A percentile compares a stretch with the other conserved stretches of the same genome.
These are phyloP conservation scores for Fagopyrum esculentum DNA, from an alignment of 148 eudicot genomes.

Conservation along the genomic window DNA sequence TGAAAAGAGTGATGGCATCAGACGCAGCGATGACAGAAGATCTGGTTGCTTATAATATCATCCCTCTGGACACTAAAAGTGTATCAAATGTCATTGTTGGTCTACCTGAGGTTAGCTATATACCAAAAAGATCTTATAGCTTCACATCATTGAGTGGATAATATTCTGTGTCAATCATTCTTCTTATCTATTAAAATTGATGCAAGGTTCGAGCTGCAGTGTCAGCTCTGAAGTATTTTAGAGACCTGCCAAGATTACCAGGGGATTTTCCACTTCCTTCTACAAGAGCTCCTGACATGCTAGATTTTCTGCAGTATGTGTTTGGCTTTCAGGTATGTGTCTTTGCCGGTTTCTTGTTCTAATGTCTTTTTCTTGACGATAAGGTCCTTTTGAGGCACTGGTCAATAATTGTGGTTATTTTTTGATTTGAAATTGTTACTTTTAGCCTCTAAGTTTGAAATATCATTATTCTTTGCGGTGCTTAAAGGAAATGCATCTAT, in stretches of 20 bases:
- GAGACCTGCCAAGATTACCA: constrained; percentile 69
- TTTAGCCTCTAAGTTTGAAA: too few relatives aligned
- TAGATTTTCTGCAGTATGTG: constrained; percentile 87
- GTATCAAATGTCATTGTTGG: constrained; percentile 63
- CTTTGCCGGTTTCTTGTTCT: neutral
- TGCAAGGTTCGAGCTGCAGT: constrained; percentile 84
- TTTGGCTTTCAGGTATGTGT: constrained; percentile 90
- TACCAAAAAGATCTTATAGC: neutral
- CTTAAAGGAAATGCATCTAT: neutral
- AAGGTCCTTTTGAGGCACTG: neutral
- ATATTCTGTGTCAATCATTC: constrained; percentile 6
- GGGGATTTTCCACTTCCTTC: constrained; percentile 49
- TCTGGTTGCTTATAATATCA: constrained; percentile 82
- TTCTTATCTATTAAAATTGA: constrained; percentile 17
- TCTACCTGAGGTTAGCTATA: constrained; percentile 63
- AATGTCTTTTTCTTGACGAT: neutral
- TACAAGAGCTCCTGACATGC: constrained; percentile 64
- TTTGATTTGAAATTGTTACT: too few relatives aligned
- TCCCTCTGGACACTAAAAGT: constrained; percentile 69
- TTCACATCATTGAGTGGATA: neutral
- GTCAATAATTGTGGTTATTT: too few relatives aligned
- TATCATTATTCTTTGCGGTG: constrained; percentile 9
- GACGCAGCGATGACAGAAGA: constrained; percentile 99
- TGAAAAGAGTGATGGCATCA: constrained; percentile 82
- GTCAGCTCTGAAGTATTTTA: constrained; percentile 57